phyloP scores from a whole-genome alignment of 257 asterid genomes.

The Solanum virginianum region DNA sequence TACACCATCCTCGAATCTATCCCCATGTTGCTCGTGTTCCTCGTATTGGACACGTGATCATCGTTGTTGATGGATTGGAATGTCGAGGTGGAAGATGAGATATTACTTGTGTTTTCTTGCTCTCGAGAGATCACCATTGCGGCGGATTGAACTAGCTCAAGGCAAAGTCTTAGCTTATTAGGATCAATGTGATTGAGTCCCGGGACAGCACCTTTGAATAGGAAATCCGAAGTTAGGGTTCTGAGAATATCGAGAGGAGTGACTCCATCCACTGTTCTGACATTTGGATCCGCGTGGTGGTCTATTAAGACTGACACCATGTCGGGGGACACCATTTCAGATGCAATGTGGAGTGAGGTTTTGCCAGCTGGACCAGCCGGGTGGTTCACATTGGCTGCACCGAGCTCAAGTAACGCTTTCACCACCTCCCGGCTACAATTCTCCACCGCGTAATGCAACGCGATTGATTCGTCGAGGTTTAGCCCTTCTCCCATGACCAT shows the following conservation, averaged over 20 bases:
- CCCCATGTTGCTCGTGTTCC: slow-evolving; percentile 8
- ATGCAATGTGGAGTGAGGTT: slow-evolving; percentile 74
- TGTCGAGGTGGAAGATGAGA: slow-evolving; percentile 15
- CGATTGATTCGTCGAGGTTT: slow-evolving; percentile 69
- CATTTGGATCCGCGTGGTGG: slow-evolving; percentile 92
- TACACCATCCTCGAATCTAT: slow-evolving; percentile 69
- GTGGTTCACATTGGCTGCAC: slow-evolving; percentile 83
- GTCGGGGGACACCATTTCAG: slow-evolving; percentile 96
- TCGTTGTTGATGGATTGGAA: slow-evolving; percentile 39
- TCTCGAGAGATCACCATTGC: slow-evolving; percentile 86
- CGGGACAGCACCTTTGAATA: slow-evolving; percentile 84
- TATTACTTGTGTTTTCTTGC: slow-evolving; percentile 36
- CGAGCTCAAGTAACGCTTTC: slow-evolving; percentile 77
- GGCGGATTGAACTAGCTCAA: slow-evolving; percentile 86
- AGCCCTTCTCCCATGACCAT: slow-evolving; percentile 99
- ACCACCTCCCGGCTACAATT: slow-evolving; percentile 84
- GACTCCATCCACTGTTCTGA: slow-evolving; percentile 57
- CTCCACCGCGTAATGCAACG: slow-evolving; percentile 74
- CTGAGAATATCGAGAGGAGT: slow-evolving; percentile 76
- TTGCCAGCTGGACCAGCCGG: slow-evolving; percentile 81
- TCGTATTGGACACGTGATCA: slow-evolving; percentile 24
- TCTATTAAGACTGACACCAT: slow-evolving; percentile 93
- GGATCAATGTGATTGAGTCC: slow-evolving; percentile 80
- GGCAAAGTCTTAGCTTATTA: slow-evolving; percentile 69
- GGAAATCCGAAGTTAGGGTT: slow-evolving; percentile 90